Evolutionary conservation across 306 rosid species (phyloP).

Genomic region (Spatholobus suberectus): DNA sequence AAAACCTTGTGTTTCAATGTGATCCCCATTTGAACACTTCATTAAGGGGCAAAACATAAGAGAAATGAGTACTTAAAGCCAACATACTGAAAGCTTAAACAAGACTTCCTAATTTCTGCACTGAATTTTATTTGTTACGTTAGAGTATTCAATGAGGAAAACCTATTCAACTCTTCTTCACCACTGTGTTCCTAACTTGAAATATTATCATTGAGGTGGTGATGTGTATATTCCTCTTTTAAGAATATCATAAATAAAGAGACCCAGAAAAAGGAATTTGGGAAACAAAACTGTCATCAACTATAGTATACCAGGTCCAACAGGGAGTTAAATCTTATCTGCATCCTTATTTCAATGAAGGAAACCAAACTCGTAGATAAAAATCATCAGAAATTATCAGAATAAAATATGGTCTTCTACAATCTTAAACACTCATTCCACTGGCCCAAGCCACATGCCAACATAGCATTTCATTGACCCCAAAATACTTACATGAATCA

Average conservation of each 20-base stretch:
- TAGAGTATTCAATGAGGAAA: conserved; percentile 1
- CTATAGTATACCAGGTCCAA: conserved; percentile 26
- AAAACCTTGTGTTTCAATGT: conserved; percentile 20
- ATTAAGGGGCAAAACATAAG: background rate
- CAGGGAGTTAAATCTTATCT: conserved; percentile 14
- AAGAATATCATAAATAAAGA: conserved; percentile 22
- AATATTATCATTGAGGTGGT: conserved; percentile 26
- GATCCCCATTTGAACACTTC: conserved; percentile 27
- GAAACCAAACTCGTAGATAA: conserved; percentile 8
- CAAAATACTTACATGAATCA: conserved; percentile 4
- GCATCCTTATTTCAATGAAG: conserved; percentile 4
- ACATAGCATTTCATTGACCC: conserved; percentile 15
- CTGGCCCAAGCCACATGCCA: conserved; percentile 2
- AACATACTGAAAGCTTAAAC: conserved; percentile 13
- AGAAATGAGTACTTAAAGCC: conserved; percentile 29
- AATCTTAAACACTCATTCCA: conserved; percentile 27
- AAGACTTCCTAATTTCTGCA: conserved; percentile 15
- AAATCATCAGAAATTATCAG: conserved; percentile 23
- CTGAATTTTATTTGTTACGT: conserved; percentile 9
- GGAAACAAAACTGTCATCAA: background rate
- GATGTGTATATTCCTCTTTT: background rate
- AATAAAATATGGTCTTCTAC: conserved; percentile 10
- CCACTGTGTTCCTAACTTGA: conserved; percentile 25
- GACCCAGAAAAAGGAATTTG: conserved; percentile 22
- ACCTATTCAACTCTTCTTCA: conserved; percentile 11